These are phyloP conservation scores for Wickerhamiella lipophila DNA, from an alignment of 805 yeast genomes.

Conservation along the genomic window DNA sequence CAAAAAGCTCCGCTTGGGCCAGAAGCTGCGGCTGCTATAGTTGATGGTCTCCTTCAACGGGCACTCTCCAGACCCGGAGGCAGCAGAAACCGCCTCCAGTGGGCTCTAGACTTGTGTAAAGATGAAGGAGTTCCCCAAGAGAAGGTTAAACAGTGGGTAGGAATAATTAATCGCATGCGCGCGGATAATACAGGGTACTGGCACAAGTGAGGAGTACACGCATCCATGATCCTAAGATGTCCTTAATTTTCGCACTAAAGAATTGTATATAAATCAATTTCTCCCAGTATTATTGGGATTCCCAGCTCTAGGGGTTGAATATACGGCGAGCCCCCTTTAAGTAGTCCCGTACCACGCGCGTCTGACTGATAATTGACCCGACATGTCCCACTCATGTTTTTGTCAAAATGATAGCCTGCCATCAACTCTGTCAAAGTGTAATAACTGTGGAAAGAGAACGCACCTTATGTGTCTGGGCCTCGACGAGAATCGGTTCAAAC, in stretches of 20 bases:
- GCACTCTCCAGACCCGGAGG: conserved; percentile 20
- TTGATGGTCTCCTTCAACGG: conserved; percentile 21
- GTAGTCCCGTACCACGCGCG: not conserved
- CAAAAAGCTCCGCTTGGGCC: conserved; percentile 11
- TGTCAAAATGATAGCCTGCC: not conserved
- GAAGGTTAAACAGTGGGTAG: conserved; percentile 20
- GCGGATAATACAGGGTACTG: conserved; percentile 20
- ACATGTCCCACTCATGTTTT: not conserved
- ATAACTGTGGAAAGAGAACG: not conserved
- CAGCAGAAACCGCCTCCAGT: conserved; percentile 21
- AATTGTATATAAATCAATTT: not conserved
- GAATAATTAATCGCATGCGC: conserved; percentile 19
- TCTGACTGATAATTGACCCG: not conserved
- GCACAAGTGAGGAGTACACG: conserved; percentile 10
- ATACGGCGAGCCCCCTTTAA: no score
- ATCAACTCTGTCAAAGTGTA: not conserved
- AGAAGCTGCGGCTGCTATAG: conserved; percentile 19
- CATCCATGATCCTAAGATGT: no score
- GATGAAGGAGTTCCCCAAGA: conserved; percentile 19
- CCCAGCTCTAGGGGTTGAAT: not conserved
- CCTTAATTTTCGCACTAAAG: not conserved
- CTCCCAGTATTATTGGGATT: no score
- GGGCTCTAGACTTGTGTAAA: conserved; percentile 25
- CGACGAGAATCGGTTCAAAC: not conserved
- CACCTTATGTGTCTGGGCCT: not conserved